Percentiles rank a stretch among this genome's conserved stretches.
Evolutionary conservation across 2,329 filamentous ascomycete species (phyloP).

Genomic region (Aspergillus sp.): DNA sequence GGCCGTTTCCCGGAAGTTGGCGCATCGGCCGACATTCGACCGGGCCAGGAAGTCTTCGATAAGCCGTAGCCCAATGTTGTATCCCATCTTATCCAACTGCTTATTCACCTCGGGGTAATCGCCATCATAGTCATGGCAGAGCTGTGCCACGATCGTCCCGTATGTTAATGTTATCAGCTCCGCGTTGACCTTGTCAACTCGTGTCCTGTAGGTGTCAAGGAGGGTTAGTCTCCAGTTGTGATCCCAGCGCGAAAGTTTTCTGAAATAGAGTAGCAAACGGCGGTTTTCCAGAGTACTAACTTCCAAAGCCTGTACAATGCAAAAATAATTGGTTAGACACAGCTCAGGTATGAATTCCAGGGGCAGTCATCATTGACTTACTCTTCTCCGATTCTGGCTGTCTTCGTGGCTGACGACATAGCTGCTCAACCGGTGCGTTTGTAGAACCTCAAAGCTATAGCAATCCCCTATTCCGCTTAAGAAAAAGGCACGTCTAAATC

Average conservation of each 20-base stretch:
- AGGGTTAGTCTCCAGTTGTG: constrained; percentile 8
- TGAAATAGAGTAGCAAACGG: background rate
- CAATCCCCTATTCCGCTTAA: no score
- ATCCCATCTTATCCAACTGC: constrained; percentile 97
- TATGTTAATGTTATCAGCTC: constrained; percentile 96
- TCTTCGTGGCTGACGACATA: constrained; percentile 56
- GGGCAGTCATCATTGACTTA: constrained; percentile 37
- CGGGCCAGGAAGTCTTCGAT: constrained; percentile 98
- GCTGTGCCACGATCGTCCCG: constrained; percentile 90
- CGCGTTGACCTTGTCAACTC: constrained; percentile 95
- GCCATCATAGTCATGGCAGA: constrained; percentile 91
- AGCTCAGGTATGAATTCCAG: constrained; percentile 14
- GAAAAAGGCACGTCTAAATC: background rate
- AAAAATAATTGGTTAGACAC: constrained; percentile 13
- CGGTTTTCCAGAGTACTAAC: constrained; percentile 48
- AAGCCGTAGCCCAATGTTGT: constrained; percentile 90
- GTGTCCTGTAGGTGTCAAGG: constrained; percentile 53
- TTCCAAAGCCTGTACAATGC: constrained; percentile 69
- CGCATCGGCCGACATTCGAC: constrained; percentile 78
- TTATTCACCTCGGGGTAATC: constrained; percentile 96
- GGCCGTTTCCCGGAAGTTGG: constrained; percentile 89
- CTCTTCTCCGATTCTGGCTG: constrained; percentile 66
- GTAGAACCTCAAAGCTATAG: no score
- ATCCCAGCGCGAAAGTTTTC: no score
- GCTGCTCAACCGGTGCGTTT: background rate